Evolutionary conservation across 495 filamentous ascomycete genomes (phyloP), one percentile per base, ranked within the genome.

Genomic region (Penicillium dipodomyicola): DNA sequence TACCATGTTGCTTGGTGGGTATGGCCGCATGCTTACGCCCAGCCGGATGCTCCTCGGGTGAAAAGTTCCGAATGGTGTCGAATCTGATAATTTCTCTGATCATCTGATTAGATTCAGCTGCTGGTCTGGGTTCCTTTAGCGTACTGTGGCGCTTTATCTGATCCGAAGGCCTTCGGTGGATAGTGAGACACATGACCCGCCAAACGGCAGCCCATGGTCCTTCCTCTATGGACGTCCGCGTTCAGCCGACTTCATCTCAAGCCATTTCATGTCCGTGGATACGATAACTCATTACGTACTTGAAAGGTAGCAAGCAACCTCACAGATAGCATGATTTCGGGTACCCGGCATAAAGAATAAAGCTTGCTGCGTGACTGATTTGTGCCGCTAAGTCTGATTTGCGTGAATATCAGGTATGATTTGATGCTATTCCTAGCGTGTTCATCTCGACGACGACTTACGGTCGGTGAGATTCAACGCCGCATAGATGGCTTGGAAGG

Each of bases 81-180:
- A 37, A 45, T 54, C 25, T 45, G 41, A 33, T 35, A 45, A 45
- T n/a, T 54, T 25, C 7, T 19, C 23, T 39, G 30, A 27, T 15
- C 32, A 54, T 54, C 52, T 47, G 52, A 54, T 54, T 47, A 54
- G 52, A 54, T 54, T 37, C 15, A 15, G 15, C 30, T 25, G 6
- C 19, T 52, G 30, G 14, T 17, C 8, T 10, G 20, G 32, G 19
- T n/a, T n/a, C 20, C 19, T 11, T 29, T 52, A 39, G 37, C 35
- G 33, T 14, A 3, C 12, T 25, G 40, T 39, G 52, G 41, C 41
- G 41, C 8, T 43, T 47, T 54, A 54, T 54, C 52, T 54, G 52
- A 54, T 54, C 52, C 52, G 42, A 49, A 37, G 5, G 6, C 17
- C 11, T 17, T 37, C 30, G 19, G 47, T 23, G 32, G 17, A 35